A percentile compares a stretch with the other conserved stretches of the same genome.
These are phyloP conservation scores for Pleodorina starrii DNA, from an alignment of 139 green algal species.

Conservation along the genomic window DNA sequence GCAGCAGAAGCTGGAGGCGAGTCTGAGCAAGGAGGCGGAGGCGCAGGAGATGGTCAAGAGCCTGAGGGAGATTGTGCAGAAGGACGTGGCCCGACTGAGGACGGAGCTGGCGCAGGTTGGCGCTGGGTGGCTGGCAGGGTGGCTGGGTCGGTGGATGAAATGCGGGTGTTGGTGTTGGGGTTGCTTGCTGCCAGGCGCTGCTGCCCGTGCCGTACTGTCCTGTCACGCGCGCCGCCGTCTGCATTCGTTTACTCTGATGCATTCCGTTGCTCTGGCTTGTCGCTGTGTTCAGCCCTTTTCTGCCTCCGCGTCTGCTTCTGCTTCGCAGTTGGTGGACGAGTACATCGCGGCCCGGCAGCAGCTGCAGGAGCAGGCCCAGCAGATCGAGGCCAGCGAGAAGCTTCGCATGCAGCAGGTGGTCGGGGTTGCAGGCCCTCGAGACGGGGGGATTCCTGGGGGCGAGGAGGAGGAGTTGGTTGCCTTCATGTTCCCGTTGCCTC, in stretches of 20 bases:
- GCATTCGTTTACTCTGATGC: too few species aligned
- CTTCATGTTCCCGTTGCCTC: too few species aligned
- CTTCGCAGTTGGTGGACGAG: constrained; percentile 30
- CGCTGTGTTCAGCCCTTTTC: too few species aligned
- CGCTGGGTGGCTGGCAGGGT: background rate
- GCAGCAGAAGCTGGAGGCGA: constrained; percentile 29
- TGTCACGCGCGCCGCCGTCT: too few species aligned
- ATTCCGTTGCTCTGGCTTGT: too few species aligned
- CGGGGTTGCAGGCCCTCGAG: too few species aligned
- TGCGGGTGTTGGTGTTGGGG: too few species aligned
- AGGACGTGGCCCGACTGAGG: constrained; percentile 33
- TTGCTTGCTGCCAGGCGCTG: too few species aligned
- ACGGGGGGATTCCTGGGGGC: too few species aligned
- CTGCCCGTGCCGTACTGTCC: too few species aligned
- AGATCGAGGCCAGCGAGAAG: constrained; percentile 50
- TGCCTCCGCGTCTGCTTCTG: background rate
- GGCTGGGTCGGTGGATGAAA: too few species aligned
- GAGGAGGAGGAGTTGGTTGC: too few species aligned
- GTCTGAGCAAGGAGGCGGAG: constrained; percentile 25
- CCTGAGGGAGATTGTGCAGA: constrained; percentile 42
- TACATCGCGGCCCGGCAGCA: constrained; percentile 43
- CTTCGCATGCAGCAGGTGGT: constrained; percentile 42
- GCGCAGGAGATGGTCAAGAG: constrained; percentile 39
- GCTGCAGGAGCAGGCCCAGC: constrained; percentile 31
- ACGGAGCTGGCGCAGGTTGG: constrained; percentile 30